Percentiles rank a stretch among this genome's conserved stretches.
Evolutionary conservation across 257 asterid species (phyloP).

Genomic region (Fraxinus cuspidata): DNA sequence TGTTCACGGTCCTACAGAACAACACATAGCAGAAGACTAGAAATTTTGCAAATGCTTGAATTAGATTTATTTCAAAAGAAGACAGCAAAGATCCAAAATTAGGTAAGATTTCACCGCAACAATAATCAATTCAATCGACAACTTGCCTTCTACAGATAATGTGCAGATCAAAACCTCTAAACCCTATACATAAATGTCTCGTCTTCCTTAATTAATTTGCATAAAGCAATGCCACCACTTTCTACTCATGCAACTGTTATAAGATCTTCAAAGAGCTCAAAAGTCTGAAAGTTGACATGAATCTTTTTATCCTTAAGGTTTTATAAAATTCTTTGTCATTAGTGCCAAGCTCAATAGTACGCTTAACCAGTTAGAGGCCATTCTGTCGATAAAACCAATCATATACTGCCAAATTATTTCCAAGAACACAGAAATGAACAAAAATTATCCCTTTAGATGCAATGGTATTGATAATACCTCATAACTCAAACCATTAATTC

Average conservation of each 20-base stretch:
- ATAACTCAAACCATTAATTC: background rate
- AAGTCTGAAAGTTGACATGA: background rate
- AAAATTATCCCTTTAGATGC: constrained; percentile 12
- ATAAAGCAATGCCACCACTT: background rate
- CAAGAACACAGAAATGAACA: constrained; percentile 13
- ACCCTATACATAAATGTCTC: background rate
- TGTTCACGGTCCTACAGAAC: background rate
- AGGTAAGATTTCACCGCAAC: background rate
- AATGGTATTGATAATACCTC: background rate
- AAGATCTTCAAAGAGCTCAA: background rate
- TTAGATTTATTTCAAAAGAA: too few species aligned
- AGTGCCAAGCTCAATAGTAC: background rate
- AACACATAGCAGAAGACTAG: background rate
- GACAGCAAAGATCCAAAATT: too few species aligned
- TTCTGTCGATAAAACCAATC: background rate
- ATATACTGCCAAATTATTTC: background rate
- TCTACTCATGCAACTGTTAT: background rate
- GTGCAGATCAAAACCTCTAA: background rate
- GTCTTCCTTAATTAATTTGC: background rate
- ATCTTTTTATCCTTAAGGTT: background rate
- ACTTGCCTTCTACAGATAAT: background rate
- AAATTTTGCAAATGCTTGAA: background rate
- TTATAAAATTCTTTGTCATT: background rate
- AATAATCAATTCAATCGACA: background rate
- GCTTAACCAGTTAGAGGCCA: background rate